Conservation (phyloP, 2,329 filamentous ascomycete genomes). For the Hymenoscyphus occultus region DNA sequence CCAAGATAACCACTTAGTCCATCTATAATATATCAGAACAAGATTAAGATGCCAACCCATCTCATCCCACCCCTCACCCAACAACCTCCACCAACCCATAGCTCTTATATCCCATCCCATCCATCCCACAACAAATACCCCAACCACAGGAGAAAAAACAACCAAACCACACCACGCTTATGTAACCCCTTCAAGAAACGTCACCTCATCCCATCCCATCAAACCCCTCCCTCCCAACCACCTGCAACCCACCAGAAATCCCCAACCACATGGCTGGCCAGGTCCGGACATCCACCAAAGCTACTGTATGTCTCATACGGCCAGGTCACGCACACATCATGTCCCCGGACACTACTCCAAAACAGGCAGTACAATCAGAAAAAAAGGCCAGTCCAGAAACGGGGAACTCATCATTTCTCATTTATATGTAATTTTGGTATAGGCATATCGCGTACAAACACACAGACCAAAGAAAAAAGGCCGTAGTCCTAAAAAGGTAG, state of each 20-base stretch:
- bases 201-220: neutral
- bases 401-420: neutral
- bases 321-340: neutral
- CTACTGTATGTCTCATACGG: neutral
- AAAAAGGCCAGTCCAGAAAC: neutral
- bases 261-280: neutral
- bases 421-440: neutral
- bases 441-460: slow-evolving; percentile 1
- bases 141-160: neutral
- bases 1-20: no score
- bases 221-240: neutral
- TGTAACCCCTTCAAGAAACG: neutral
- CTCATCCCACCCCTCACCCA: no score
- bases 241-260: neutral
- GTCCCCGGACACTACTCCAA: neutral
- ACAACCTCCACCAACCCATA: no score
- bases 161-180: neutral
- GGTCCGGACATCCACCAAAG: neutral
- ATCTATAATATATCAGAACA: no score
- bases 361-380: neutral
- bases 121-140: neutral
- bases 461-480: neutral
- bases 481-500: slow-evolving; percentile 2
- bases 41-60: no score
- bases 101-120: neutral